These are phyloP conservation scores for Thraustochytrium striatum DNA, from an alignment of 352 stramenopile species.

Conservation along the genomic window DNA sequence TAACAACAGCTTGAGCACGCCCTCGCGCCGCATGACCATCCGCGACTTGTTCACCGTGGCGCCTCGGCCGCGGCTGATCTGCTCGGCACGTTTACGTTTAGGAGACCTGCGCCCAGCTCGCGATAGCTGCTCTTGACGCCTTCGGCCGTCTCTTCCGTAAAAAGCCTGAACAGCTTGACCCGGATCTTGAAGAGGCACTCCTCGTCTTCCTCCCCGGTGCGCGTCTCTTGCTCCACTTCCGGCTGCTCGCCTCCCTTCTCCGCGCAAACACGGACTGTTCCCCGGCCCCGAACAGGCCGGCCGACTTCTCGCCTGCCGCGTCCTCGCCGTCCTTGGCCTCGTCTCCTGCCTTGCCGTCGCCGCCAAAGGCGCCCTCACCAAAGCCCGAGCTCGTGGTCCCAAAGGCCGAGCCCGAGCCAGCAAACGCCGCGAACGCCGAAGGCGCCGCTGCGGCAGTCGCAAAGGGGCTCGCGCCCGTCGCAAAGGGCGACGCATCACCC, in stretches of 20 bases:
- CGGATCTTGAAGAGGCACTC: constrained; percentile 44
- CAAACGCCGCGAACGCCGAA: neutral
- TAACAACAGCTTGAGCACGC: constrained; percentile 42
- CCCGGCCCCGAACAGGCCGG: neutral
- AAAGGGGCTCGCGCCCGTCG: no score
- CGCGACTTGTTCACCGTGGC: neutral
- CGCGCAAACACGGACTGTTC: constrained; percentile 4
- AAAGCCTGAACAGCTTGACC: constrained; percentile 27
- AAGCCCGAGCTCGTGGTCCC: neutral
- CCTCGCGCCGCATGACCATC: constrained; percentile 44
- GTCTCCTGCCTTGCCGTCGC: neutral
- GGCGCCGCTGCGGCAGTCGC: neutral
- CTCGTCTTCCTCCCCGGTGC: constrained; percentile 43
- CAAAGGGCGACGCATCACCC: neutral
- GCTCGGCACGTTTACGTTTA: constrained; percentile 20
- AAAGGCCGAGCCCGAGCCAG: neutral
- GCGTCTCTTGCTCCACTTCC: neutral
- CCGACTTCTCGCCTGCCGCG: neutral
- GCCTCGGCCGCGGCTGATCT: neutral
- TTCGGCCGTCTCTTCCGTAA: neutral
- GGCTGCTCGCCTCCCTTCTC: neutral
- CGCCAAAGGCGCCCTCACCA: neutral
- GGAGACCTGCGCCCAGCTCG: constrained; percentile 20
- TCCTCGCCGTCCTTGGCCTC: neutral
- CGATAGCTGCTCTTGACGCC: neutral